Conservation (phyloP, 768 basidiomycete species). For the Pleurotus platypus region DNA sequence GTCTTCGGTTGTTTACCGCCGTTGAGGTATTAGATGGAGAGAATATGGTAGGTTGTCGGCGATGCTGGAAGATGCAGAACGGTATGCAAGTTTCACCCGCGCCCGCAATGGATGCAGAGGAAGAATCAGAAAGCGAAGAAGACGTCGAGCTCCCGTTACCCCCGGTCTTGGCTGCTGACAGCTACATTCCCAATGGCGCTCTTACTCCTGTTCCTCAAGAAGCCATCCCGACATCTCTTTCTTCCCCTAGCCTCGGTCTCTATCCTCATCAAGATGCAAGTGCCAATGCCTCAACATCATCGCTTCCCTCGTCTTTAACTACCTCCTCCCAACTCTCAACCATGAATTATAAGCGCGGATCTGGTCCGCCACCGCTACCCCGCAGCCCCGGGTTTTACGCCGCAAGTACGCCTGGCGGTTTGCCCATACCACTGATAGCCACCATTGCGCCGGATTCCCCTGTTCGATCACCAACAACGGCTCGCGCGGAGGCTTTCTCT, state of each 20-base stretch:
- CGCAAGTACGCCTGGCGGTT: conserved; percentile 30
- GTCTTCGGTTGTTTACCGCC: conserved; percentile 81
- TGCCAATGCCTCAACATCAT: conserved; percentile 33
- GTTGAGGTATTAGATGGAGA: conserved; percentile 95
- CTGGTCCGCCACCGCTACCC: not conserved
- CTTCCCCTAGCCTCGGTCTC: conserved; percentile 33
- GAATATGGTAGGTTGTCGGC: conserved; percentile 89
- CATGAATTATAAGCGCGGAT: not conserved
- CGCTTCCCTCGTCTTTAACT: conserved; percentile 28
- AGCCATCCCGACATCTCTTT: conserved; percentile 34
- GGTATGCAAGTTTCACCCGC: conserved; percentile 39
- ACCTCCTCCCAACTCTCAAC: conserved; percentile 9
- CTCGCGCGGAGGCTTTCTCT: conserved; percentile 15
- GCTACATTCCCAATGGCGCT: conserved; percentile 12
- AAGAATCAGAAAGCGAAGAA: conserved; percentile 27
- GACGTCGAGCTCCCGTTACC: conserved; percentile 14
- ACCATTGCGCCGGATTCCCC: conserved; percentile 45
- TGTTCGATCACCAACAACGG: conserved; percentile 15
- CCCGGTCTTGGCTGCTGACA: not conserved
- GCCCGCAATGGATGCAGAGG: conserved; percentile 22
- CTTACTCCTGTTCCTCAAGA: conserved; percentile 14
- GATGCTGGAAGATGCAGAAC: conserved; percentile 91
- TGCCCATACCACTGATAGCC: conserved; percentile 53
- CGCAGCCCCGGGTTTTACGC: conserved; percentile 2
- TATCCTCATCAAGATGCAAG: conserved; percentile 24